Evolutionary conservation across 345 rosid genomes (phyloP), one percentile per base, ranked within the genome.

Genomic region (Iberis pinnata): DNA sequence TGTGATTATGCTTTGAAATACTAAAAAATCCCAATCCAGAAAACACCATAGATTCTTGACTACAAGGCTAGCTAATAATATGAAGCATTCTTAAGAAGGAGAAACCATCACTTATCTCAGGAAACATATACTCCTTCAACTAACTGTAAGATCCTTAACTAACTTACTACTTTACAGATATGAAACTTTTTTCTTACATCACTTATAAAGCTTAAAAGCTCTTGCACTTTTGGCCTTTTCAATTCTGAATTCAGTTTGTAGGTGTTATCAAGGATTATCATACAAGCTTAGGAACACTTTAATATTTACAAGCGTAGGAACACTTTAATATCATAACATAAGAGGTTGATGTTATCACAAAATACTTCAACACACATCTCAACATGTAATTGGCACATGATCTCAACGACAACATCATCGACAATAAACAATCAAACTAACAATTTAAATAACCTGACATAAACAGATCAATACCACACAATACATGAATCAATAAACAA

Each of bases 301-400:
- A 16, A 53, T 22, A 53, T 15, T 35, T 16, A 25, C 16, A 53
- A 75, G 87, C 96, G 60, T 70, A 83, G 65, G 87, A 92, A 19
- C 89, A 82, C 70, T 92, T 96, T 61, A 13, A 46, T 6, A 53
- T 47, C 12, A 51, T 13, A 17, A 33, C 32, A 52, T 9, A 64
- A 47, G 22, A 42, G 48, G 40, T 7, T 40, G 24, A 59, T 13
- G 46, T 61, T 9, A 46, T 49, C 57, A 48, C 31, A 49, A 49
- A 6, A 49, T 8, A 18, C 19, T 16, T 24, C 26, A 38, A 51
- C 1, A 47, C 15, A 59, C 3, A 37, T 52, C 29, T 24, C 25
- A 57, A 90, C 98, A 86, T 92, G 77, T 70, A 92, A 71, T 46
- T 81, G 76, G 56, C 77, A 72, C 84, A 87, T 82, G 63, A 87